Evolutionary conservation across 371 early-diverging fungal genomes (phyloP).

Genomic region (Mortierella sp.): DNA sequence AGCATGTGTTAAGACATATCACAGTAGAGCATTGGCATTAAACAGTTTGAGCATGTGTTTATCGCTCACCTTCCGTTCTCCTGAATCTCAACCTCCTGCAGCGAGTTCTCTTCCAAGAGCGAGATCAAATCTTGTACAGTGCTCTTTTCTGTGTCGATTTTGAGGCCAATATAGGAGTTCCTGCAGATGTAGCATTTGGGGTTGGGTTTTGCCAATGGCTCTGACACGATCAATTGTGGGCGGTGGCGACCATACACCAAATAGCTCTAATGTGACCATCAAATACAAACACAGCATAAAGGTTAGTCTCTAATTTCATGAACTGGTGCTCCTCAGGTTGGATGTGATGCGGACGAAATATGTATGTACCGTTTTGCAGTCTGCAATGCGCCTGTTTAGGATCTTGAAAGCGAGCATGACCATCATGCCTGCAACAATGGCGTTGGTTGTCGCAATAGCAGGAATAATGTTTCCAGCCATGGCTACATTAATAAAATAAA

Average conservation of each 20-base stretch:
- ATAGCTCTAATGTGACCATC: constrained; percentile 62
- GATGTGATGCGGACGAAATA: background rate
- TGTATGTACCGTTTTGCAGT: constrained; percentile 70
- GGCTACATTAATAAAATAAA: constrained; percentile 68
- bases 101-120: constrained; percentile 54
- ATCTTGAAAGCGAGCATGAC: constrained; percentile 89
- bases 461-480: constrained; percentile 99
- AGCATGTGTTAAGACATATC: background rate
- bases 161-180: constrained; percentile 62
- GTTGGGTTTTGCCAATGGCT: constrained; percentile 69
- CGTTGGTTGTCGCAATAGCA: constrained; percentile 99
- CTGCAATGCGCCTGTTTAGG: constrained; percentile 63
- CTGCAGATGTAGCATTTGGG: constrained; percentile 73
- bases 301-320: background rate
- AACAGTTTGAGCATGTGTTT: too few relatives aligned
- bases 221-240: constrained; percentile 65
- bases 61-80: constrained; percentile 71
- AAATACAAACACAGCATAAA: background rate
- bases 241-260: constrained; percentile 66
- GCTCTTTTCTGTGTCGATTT: constrained; percentile 61
- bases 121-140: constrained; percentile 70
- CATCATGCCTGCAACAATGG: constrained; percentile 97
- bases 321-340: too few relatives aligned
- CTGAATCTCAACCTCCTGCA: constrained; percentile 66
- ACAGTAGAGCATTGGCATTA: background rate